These are phyloP conservation scores for Solanum habrochaites DNA, from an alignment of 257 asterid genomes.

Conservation along the genomic window DNA sequence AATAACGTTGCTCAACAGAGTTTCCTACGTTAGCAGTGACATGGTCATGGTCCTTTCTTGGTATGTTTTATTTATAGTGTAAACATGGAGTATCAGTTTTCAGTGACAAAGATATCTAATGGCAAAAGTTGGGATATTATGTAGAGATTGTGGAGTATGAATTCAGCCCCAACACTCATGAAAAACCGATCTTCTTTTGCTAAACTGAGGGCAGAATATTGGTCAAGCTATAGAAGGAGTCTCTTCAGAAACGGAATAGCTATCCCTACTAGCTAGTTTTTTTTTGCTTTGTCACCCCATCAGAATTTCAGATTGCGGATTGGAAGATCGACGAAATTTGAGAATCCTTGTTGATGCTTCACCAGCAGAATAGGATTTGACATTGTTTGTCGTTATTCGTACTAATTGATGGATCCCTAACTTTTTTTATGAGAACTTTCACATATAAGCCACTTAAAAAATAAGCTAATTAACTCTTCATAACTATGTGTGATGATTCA, in stretches of 20 bases:
- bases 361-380: no score
- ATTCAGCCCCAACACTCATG: conserved; percentile 62
- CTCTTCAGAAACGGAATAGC: background rate
- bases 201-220: conserved; percentile 64
- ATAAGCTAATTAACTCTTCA: no score
- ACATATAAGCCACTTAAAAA: no score
- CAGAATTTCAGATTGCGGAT: no score
- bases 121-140: background rate
- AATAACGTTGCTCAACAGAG: conserved; percentile 77
- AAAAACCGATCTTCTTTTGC: conserved; percentile 48
- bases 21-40: conserved; percentile 86
- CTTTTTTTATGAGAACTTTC: no score
- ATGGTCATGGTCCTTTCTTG: conserved; percentile 72
- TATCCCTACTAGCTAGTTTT: background rate
- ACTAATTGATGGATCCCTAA: no score
- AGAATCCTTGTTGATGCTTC: no score
- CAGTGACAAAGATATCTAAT: background rate
- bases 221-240: conserved; percentile 52
- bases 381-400: no score
- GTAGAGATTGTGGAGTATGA: conserved; percentile 62
- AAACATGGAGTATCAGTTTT: background rate
- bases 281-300: no score
- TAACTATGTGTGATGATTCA: no score
- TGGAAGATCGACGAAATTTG: no score
- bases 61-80: conserved; percentile 10